phyloP scores from a whole-genome alignment of 257 asterid species.

The Verbena officinalis region DNA sequence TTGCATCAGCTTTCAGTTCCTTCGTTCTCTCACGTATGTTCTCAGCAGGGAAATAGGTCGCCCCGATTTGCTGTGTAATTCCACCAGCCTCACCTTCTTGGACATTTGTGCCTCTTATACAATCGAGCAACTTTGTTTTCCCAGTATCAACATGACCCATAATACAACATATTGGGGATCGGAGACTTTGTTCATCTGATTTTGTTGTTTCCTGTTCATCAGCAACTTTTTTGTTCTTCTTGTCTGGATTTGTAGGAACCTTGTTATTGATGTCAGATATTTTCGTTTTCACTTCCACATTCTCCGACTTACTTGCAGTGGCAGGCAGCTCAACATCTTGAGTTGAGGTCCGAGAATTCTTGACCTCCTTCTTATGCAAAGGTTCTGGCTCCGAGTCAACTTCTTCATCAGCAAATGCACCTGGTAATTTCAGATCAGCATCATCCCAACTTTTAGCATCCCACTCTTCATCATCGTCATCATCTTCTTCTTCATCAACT shows the following conservation, averaged over 20 bases:
- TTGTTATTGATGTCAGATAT: slow-evolving; percentile 37
- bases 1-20: slow-evolving; percentile 96
- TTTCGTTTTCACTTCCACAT: slow-evolving; percentile 35
- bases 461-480: slow-evolving; percentile 85
- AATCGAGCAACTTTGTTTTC: slow-evolving; percentile 93
- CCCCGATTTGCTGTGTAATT: slow-evolving; percentile 97
- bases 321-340: slow-evolving; percentile 45
- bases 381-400: slow-evolving; percentile 72
- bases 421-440: slow-evolving; percentile 83
- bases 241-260: slow-evolving; percentile 22
- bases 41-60: slow-evolving; percentile 94
- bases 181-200: slow-evolving; percentile 55
- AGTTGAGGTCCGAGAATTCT: slow-evolving; percentile 38
- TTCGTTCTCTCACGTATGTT: slow-evolving; percentile 95
- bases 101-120: slow-evolving; percentile 96
- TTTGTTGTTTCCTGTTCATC: slow-evolving; percentile 31
- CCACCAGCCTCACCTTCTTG: slow-evolving; percentile 99
- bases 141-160: slow-evolving; percentile 99
- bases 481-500: slow-evolving; percentile 51
- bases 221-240: slow-evolving; percentile 27
- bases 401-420: slow-evolving; percentile 89
- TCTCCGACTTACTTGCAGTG: slow-evolving; percentile 44
- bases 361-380: slow-evolving; percentile 54
- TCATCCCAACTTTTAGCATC: slow-evolving; percentile 98
- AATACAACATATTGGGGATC: slow-evolving; percentile 97